Conservation (phyloP, 2,329 filamentous ascomycete genomes). For the Aspergillus sp. region DNA sequence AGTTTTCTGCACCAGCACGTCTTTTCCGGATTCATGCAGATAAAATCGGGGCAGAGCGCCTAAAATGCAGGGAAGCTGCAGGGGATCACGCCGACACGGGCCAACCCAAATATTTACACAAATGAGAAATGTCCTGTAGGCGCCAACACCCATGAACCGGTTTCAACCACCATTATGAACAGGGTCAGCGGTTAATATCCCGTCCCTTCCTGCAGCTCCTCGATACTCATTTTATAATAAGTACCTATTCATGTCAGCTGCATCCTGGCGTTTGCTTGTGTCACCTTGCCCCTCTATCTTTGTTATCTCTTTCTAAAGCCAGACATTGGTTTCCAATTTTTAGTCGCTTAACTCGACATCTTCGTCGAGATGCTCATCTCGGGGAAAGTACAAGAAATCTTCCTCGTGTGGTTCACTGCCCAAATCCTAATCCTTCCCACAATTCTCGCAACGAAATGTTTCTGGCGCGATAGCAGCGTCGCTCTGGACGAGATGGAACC, state of each 20-base stretch:
- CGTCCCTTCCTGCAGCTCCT: not conserved
- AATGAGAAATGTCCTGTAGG: not conserved
- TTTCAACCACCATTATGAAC: not conserved
- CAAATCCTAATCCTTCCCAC: not conserved
- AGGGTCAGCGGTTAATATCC: not conserved
- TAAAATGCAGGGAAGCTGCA: not conserved
- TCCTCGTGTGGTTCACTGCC: not conserved
- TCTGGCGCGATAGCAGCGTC: not conserved
- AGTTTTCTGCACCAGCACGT: not conserved
- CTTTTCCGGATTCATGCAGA: not conserved
- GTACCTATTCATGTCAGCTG: not conserved
- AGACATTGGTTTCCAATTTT: not conserved
- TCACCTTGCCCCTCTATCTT: not conserved
- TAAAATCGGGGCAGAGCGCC: too few species aligned
- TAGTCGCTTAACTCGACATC: not conserved
- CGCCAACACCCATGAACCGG: not conserved
- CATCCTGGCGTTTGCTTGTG: not conserved
- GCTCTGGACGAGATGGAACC: not conserved
- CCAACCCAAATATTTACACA: not conserved
- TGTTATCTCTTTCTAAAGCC: not conserved
- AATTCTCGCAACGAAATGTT: not conserved
- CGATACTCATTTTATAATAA: not conserved
- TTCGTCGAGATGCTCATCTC: not conserved
- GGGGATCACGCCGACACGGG: not conserved
- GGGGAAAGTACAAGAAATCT: not conserved